A percentile compares a stretch with the other conserved stretches of the same genome.
phyloP scores from a whole-genome alignment of 1,284 basidiomycete genomes.

The Laetiporus sulphureus region DNA sequence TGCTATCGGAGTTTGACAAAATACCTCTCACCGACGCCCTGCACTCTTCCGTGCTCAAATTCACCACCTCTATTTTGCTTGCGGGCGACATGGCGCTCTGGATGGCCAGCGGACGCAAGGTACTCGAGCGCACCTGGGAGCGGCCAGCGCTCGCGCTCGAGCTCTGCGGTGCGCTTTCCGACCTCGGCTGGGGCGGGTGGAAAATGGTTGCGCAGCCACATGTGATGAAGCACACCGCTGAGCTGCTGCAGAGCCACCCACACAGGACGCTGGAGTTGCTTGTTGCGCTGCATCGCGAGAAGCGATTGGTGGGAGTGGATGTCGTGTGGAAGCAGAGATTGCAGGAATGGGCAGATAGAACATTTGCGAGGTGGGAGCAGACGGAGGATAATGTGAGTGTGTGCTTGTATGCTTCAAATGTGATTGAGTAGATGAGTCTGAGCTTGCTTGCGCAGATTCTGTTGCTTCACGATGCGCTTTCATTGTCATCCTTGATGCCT shows the following conservation, averaged over 20 bases:
- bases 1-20: slow-evolving; percentile 37
- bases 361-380: slow-evolving; percentile 30
- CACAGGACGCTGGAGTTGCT: slow-evolving; percentile 41
- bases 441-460: slow-evolving; percentile 25
- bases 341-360: slow-evolving; percentile 35
- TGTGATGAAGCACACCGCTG: slow-evolving; percentile 43
- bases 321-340: slow-evolving; percentile 48
- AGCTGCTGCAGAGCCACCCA: slow-evolving; percentile 37
- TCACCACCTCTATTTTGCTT: slow-evolving; percentile 42
- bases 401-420: background rate
- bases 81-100: slow-evolving; percentile 62
- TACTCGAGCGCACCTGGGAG: slow-evolving; percentile 44
- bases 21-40: slow-evolving; percentile 33
- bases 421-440: background rate
- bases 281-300: slow-evolving; percentile 37
- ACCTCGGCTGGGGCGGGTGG: slow-evolving; percentile 70
- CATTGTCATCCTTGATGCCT: slow-evolving; percentile 43
- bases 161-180: slow-evolving; percentile 52
- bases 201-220: slow-evolving; percentile 55
- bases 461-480: slow-evolving; percentile 44
- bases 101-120: slow-evolving; percentile 51
- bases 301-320: slow-evolving; percentile 49
- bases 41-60: slow-evolving; percentile 40
- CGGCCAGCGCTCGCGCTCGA: slow-evolving; percentile 40
- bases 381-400: slow-evolving; percentile 27